Evolutionary conservation across 2,329 filamentous ascomycete species (phyloP).

Genomic region (Penicillium sp.): DNA sequence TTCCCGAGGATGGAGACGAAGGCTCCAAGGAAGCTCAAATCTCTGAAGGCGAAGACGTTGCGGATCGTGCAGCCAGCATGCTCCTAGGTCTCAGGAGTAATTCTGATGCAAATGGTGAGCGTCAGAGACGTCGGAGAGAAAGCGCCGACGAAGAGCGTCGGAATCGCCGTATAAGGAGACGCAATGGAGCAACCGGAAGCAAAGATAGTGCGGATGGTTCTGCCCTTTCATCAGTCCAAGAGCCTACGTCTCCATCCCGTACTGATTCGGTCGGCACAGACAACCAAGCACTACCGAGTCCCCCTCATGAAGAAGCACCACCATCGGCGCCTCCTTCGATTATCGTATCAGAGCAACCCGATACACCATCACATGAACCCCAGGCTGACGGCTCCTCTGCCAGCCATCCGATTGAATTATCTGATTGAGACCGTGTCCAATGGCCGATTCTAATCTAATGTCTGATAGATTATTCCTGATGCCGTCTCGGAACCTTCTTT

Average conservation of each 20-base stretch:
- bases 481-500: constrained; percentile 28
- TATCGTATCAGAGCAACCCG: constrained; percentile 36
- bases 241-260: constrained; percentile 30
- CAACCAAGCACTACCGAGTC: constrained; percentile 23
- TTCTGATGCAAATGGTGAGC: constrained; percentile 53
- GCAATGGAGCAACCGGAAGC: constrained; percentile 51
- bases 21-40: constrained; percentile 37
- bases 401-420: constrained; percentile 25
- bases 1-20: constrained; percentile 35
- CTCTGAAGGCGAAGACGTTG: constrained; percentile 67
- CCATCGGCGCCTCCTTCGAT: constrained; percentile 34
- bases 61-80: constrained; percentile 76
- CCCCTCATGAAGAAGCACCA: constrained; percentile 24
- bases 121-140: constrained; percentile 64
- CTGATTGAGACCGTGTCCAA: constrained; percentile 18
- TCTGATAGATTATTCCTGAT: constrained; percentile 33
- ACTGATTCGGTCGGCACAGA: constrained; percentile 23
- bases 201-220: constrained; percentile 38
- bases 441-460: constrained; percentile 30
- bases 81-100: constrained; percentile 76
- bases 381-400: constrained; percentile 22
- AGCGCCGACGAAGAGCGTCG: constrained; percentile 76
- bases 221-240: constrained; percentile 31
- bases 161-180: constrained; percentile 63
- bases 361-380: constrained; percentile 20